These are phyloP conservation scores for Fusarium sp. DNA, from an alignment of 2,329 filamentous ascomycete genomes.

Conservation along the genomic window DNA sequence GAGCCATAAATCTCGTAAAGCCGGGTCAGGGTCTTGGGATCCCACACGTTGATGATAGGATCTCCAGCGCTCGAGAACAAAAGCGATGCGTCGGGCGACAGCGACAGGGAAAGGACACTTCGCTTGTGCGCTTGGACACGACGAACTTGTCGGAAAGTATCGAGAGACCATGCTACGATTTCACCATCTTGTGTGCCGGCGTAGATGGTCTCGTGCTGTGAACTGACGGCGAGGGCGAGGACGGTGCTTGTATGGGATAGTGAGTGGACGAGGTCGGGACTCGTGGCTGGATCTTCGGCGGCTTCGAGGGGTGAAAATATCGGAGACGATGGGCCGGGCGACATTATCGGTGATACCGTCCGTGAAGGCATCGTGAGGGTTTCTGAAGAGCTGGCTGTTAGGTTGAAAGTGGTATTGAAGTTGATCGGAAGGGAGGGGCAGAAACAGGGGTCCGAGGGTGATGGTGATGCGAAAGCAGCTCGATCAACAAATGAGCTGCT, in stretches of 20 bases:
- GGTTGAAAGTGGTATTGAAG: conserved; percentile 3
- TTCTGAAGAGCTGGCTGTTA: conserved; percentile 23
- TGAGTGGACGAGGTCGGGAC: conserved; percentile 77
- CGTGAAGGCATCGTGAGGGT: conserved; percentile 43
- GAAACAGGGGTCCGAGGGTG: background rate
- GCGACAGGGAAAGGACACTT: conserved; percentile 85
- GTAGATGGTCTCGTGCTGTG: conserved; percentile 83
- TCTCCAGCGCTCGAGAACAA: conserved; percentile 95
- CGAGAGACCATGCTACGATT: conserved; percentile 90
- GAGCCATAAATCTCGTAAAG: conserved; percentile 92
- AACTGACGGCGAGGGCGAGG: conserved; percentile 83
- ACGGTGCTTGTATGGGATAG: conserved; percentile 83
- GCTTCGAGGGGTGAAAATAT: conserved; percentile 44
- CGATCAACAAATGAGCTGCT: background rate
- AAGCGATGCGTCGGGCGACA: conserved; percentile 79
- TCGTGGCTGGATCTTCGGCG: conserved; percentile 41
- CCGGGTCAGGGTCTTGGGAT: conserved; percentile 77
- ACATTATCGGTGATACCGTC: conserved; percentile 42
- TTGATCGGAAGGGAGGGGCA: conserved; percentile 17
- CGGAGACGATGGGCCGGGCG: conserved; percentile 40
- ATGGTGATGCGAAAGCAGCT: background rate
- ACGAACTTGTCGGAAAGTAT: conserved; percentile 83
- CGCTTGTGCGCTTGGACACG: conserved; percentile 91
- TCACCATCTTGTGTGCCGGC: conserved; percentile 94
- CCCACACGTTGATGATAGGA: conserved; percentile 95